phyloP scores from a whole-genome alignment of 176 grass and related monocot species.

The Triticum aestivum region DNA sequence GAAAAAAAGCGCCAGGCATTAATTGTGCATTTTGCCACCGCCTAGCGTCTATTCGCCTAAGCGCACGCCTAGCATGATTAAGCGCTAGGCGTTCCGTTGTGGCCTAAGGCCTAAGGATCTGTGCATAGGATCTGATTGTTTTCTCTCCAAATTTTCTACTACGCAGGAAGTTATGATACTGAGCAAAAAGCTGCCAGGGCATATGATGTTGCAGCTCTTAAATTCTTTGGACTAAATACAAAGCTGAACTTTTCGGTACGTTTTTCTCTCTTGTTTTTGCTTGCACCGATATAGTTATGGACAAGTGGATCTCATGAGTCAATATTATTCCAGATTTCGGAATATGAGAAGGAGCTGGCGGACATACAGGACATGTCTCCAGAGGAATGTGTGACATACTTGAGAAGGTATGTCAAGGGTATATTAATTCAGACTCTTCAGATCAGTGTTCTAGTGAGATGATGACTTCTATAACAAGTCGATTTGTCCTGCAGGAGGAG shows the following conservation, averaged over 20 bases:
- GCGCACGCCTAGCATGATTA: neutral
- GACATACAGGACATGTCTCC: conserved; percentile 61
- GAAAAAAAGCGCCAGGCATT: neutral
- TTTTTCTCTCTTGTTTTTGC: neutral
- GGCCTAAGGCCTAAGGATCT: neutral
- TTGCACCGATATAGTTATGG: neutral
- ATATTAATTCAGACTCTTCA: conserved; percentile 17
- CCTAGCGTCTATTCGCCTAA: neutral
- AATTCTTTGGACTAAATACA: conserved; percentile 73
- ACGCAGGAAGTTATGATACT: conserved; percentile 83
- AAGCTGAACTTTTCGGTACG: conserved; percentile 79
- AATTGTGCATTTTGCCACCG: neutral
- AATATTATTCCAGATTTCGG: conserved; percentile 47
- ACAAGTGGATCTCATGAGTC: conserved; percentile 10
- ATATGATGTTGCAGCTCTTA: conserved; percentile 95
- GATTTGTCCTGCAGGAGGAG: conserved; percentile 58
- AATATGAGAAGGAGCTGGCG: conserved; percentile 72
- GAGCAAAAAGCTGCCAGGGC: conserved; percentile 90
- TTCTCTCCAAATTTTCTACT: conserved; percentile 19
- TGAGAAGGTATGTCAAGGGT: conserved; percentile 68
- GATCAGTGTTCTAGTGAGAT: neutral
- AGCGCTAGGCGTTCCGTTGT: neutral
- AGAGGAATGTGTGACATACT: conserved; percentile 87
- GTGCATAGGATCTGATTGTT: conserved; percentile 17
- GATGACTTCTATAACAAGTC: neutral